These are phyloP conservation scores for Canavalia ensiformis DNA, from an alignment of 306 rosid genomes.

Conservation along the genomic window DNA sequence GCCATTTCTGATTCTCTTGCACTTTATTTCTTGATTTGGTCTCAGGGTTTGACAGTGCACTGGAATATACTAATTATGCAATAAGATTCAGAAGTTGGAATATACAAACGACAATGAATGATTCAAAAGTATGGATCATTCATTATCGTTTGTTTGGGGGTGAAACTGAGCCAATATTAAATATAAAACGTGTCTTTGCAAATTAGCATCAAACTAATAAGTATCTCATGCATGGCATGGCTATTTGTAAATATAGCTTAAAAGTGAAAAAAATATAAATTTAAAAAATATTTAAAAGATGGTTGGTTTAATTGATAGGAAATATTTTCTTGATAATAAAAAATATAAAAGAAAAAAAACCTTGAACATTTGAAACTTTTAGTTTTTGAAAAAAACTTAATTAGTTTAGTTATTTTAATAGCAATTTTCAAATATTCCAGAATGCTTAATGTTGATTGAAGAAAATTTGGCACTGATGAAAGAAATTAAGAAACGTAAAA, in stretches of 20 bases:
- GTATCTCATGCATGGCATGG: no score
- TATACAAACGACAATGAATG: not conserved
- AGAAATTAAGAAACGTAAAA: not conserved
- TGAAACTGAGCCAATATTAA: not conserved
- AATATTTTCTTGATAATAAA: not conserved
- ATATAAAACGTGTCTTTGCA: not conserved
- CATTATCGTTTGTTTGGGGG: not conserved
- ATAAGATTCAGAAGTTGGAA: slow-evolving; percentile 23
- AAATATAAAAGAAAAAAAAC: not conserved
- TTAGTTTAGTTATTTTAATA: not conserved
- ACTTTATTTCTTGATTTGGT: slow-evolving; percentile 33
- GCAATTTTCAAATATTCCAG: not conserved
- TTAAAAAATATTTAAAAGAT: no score
- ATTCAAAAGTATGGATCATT: not conserved
- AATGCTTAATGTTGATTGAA: not conserved
- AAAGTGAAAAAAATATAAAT: no score
- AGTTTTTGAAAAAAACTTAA: not conserved
- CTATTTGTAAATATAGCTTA: no score
- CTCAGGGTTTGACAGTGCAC: slow-evolving; percentile 13
- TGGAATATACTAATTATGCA: slow-evolving; percentile 26
- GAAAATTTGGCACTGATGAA: not conserved
- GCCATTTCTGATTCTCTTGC: slow-evolving; percentile 34
- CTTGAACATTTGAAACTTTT: not conserved
- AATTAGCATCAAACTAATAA: not conserved
- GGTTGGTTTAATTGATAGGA: not conserved